Evolutionary conservation across 305 asterid species (phyloP).

Genomic region (Withania somnifera): DNA sequence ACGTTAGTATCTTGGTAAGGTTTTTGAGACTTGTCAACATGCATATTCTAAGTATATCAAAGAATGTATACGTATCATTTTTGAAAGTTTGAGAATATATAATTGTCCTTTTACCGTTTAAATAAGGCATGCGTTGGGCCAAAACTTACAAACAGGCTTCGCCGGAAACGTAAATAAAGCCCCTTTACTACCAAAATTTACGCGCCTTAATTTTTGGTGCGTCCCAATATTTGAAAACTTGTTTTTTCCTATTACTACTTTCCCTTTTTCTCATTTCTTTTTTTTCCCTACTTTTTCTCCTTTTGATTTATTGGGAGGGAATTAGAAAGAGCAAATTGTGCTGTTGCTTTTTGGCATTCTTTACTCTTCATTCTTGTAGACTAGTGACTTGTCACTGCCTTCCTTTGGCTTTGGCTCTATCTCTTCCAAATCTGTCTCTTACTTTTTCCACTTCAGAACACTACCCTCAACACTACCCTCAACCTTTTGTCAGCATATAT

Average conservation of each 20-base stretch:
- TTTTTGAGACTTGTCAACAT: too few relatives aligned
- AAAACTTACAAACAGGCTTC: not conserved
- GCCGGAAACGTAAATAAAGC: not conserved
- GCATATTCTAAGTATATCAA: too few relatives aligned
- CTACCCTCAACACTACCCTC: not conserved
- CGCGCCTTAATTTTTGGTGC: not conserved
- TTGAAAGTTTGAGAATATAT: too few relatives aligned
- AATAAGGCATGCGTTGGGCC: too few relatives aligned
- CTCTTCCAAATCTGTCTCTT: not conserved
- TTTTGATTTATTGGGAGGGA: constrained; percentile 4
- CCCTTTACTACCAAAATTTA: not conserved
- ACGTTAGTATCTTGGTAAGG: too few relatives aligned
- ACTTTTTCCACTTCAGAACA: not conserved
- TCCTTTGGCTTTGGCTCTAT: not conserved
- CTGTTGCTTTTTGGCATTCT: not conserved
- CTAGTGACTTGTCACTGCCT: not conserved
- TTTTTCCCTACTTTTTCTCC: not conserved
- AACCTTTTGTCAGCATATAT: not conserved
- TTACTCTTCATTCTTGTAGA: not conserved
- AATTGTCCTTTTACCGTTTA: too few relatives aligned
- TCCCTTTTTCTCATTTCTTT: not conserved
- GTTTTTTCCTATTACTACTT: not conserved
- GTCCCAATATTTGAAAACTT: not conserved
- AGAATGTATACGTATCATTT: too few relatives aligned
- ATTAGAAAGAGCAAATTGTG: not conserved